Base-by-base conservation (phyloP, 2,329 filamentous ascomycete genomes). In the Fusarium algeriense region DNA sequence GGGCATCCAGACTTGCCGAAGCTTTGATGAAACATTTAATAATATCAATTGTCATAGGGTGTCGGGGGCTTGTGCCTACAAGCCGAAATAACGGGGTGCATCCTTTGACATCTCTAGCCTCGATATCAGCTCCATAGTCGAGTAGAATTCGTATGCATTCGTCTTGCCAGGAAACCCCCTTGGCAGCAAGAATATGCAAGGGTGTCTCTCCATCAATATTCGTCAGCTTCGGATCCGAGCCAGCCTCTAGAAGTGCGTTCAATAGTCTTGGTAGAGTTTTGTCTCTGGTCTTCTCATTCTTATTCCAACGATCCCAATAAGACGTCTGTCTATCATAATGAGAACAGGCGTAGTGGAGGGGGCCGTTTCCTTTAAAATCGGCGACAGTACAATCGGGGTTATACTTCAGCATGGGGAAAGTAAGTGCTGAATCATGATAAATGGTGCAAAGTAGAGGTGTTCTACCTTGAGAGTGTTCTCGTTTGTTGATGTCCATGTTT, bases 401-500 rank as follows among this genome's bases (percentile, higher is more conserved):
- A 26, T 77, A 75, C 5, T 73, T 67, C 20, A 66, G n/a, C 52
- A 69, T 34, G 2, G 73, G 23, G 2, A 71, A 44, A 19, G 62
- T 71, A 20, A 61, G 19, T 2, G 35, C n/a, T 14, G 32, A 13
- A 34, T 53, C 49, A 6, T 7, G 37, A 32, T 7, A 26, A 1
- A 52, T 23, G 5, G 26, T 35, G 9, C 6, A 2, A 4, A 76
- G 45, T 20, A 80, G 70, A 14, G 77, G 77, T 2, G 75, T 78
- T 11, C 35, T 48, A 12, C 76, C 75, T 35, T 70, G 45, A 8
- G 17, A 17, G 3, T 54, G 15, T 19, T 69, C 50, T 26, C 37
- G 54, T 12, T 69, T 61, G 44, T 81, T 76, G 37, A 80, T 63
- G 23, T 78, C 49, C 3, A 67, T 73, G 19, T 73, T 57, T 3